Conservation (phyloP, 441 rosid species). For the Geranium incanum region DNA sequence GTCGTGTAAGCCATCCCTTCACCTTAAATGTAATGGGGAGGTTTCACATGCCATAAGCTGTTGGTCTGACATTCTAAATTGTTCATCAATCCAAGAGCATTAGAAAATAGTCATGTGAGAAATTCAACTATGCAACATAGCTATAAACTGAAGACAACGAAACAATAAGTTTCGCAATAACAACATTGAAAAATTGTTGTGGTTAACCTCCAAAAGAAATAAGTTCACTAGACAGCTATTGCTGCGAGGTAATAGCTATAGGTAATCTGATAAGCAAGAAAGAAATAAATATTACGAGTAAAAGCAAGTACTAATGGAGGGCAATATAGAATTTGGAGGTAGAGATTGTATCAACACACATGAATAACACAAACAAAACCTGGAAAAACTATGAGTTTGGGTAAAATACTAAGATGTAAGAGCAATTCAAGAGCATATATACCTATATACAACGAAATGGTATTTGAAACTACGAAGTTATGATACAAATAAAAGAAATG, state of each 20-base stretch:
- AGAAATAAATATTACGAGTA: too few relatives aligned
- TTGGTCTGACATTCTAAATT: not conserved
- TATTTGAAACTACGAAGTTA: not conserved
- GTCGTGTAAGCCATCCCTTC: not conserved
- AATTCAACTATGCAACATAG: not conserved
- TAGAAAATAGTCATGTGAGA: not conserved
- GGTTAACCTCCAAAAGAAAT: not conserved
- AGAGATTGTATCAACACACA: not conserved
- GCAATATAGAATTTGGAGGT: not conserved
- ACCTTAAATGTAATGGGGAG: not conserved
- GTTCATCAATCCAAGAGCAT: not conserved
- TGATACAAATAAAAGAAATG: conserved; percentile 9
- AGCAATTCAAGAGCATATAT: not conserved
- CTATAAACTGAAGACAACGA: not conserved
- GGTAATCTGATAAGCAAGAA: not conserved
- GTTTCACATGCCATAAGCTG: not conserved
- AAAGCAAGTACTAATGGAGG: too few relatives aligned
- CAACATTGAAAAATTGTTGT: not conserved
- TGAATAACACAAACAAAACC: not conserved
- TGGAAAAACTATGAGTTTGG: not conserved
- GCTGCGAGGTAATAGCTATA: not conserved
- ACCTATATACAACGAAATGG: not conserved
- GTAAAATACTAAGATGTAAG: not conserved
- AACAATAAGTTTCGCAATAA: not conserved
- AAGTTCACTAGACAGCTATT: not conserved